Evolutionary conservation across 2,329 filamentous ascomycete species (phyloP).

Genomic region (Colletotrichum chlorophyti): DNA sequence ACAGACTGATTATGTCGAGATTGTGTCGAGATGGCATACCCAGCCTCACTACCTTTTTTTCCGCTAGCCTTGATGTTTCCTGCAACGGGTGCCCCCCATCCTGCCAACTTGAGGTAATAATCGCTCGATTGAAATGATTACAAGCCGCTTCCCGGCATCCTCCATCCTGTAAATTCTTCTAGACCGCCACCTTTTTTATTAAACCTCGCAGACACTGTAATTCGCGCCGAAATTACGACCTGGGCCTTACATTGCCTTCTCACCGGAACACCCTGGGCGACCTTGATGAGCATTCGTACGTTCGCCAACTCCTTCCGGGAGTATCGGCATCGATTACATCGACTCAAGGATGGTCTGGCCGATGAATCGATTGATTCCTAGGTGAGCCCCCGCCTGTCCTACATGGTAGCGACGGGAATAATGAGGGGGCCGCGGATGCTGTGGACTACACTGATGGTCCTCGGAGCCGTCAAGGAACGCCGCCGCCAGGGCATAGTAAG

Average conservation of each 20-base stretch:
- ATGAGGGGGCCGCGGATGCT: no score
- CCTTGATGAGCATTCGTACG: constrained; percentile 1
- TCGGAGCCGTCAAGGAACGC: background rate
- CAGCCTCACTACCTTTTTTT: background rate
- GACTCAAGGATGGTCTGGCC: no score
- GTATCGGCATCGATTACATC: no score
- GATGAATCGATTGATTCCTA: constrained; percentile 7
- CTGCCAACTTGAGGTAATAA: no score
- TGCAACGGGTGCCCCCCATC: no score
- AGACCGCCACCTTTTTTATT: no score
- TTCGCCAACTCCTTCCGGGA: no score
- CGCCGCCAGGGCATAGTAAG: constrained; percentile 1
- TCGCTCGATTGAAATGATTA: no score
- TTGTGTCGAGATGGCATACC: constrained; percentile 14
- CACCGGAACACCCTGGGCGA: constrained; percentile 15
- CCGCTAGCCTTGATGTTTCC: no score
- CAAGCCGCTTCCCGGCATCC: no score
- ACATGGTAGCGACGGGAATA: constrained; percentile 11
- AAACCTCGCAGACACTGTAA: constrained; percentile 21
- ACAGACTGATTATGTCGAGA: constrained; percentile 25
- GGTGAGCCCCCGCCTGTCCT: background rate
- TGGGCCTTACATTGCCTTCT: background rate
- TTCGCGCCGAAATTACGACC: constrained; percentile 25
- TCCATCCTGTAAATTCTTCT: no score
- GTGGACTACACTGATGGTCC: no score